Base-by-base conservation (phyloP, 1,284 basidiomycete genomes). In the Irpex sp. region DNA sequence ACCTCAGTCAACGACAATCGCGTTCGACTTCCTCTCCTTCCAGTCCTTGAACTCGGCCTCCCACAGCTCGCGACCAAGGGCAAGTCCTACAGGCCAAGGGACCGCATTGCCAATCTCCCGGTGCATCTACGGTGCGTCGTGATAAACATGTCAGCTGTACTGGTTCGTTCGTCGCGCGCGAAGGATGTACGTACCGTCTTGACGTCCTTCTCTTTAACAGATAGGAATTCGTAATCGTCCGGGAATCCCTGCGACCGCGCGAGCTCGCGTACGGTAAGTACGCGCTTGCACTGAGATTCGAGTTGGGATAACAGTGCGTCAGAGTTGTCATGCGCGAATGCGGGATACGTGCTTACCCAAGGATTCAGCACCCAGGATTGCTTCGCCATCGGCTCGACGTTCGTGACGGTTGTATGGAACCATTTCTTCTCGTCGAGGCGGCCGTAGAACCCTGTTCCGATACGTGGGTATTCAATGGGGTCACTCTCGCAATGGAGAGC, bases 71-170 rank as follows among this genome's bases (percentile, higher is more conserved):
- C 82, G 77, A 31, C 87, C 90, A 4, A 92, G 75, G 0, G 90
- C 90, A 33, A 73, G 72, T 9, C 81, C 81, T 11, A 92, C 74
- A 3, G 78, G 87, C 77, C 85, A 82, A 0, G 90, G 84, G 1
- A 92, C 88, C 0, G 89, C 88, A 66, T 92, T 92, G 15, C 90
- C 90, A 65, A 92, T 91, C 66, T 90, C 88, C 39, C 87, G 79
- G 65, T 90, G 89, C 78, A 91, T 87, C 88, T 90, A 66, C 21
- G 60, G 56, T n/a, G 15, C 26, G 26, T 26, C 26, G 26, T 26
- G 2, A 4, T 26, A 26, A 26, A 26, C 26, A 26, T n/a, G n/a
- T 26, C 26, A 26, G 4, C 26, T 26, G 26, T 26, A 26, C 26
- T 26, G 2, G 2, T 26, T 26, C 26, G 26, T 26, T 26, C 26